Evolutionary conservation across 192 early-diverging fungal species (phyloP).

Genomic region (Powellomyces hirtus): DNA sequence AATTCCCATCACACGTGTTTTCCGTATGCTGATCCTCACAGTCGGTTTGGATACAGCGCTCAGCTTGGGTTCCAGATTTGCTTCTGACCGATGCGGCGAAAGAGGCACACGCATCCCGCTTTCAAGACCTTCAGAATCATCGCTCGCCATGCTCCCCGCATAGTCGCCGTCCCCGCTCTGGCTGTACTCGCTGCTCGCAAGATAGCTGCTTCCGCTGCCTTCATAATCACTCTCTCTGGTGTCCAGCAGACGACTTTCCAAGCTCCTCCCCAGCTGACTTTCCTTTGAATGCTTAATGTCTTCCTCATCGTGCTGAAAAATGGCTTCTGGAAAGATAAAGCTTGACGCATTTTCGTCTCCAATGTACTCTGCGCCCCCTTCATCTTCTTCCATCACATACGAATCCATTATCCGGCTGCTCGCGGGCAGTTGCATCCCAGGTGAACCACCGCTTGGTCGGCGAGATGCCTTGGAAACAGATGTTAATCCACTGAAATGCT

Average conservation of each 20-base stretch:
- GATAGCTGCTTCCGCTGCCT: neutral
- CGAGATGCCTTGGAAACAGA: slow-evolving; percentile 70
- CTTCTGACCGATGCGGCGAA: neutral
- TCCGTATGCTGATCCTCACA: too few relatives aligned
- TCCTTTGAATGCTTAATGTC: neutral
- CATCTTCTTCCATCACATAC: neutral
- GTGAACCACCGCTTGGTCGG: neutral
- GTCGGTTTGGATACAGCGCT: too few relatives aligned
- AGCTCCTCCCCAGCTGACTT: neutral
- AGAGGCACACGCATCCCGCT: too few relatives aligned
- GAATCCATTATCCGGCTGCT: neutral
- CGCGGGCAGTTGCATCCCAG: neutral
- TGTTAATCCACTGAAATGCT: slow-evolving; percentile 62
- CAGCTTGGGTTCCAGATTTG: too few relatives aligned
- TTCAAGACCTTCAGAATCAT: too few relatives aligned
- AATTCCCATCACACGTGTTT: too few relatives aligned
- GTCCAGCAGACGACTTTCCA: neutral
- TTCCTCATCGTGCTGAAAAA: neutral
- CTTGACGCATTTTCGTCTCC: neutral
- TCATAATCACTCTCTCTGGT: neutral
- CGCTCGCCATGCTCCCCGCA: too few relatives aligned
- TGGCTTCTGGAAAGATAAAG: neutral
- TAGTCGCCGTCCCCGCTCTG: neutral
- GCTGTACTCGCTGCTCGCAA: neutral
- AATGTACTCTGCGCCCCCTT: neutral